Evolutionary conservation across 306 rosid species (phyloP), one percentile per base, ranked within the genome.

Genomic region (Myrica gale): DNA sequence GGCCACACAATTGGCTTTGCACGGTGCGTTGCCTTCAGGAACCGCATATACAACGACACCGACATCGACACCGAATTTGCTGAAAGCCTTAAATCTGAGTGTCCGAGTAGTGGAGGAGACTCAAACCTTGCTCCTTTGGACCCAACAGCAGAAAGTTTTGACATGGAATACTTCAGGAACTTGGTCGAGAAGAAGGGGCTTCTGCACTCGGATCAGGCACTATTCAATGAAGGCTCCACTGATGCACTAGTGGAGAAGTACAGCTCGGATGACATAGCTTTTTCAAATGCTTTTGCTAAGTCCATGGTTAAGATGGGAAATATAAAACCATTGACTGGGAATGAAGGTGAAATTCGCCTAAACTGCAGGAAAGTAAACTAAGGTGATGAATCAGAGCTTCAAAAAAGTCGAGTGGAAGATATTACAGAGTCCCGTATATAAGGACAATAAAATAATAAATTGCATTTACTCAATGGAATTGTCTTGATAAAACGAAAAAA

Each of bases 141-240:
- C 32, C 71, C 46, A 10, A 79, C 89, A 1, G 5, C 85, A 0
- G 72, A 37, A 0, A n/a, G 19, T 0, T 84, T 88, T 26, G 92
- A 85, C 42, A n/a, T 1, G 0, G 45, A 47, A 0, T 88, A 85
- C 58, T 88, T 37, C 21, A 0, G 11, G 3, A 19, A 48, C 17
- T 73, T 84, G 84, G 68, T 77, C 65, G 16, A 77, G 1, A 60
- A 80, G 73, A 79, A 72, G 60, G 92, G 87, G 6, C 46, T 85
- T 75, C 87, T 88, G 37, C 88, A 72, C 74, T 85, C 92, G 5
- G 89, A 88, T 74, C 89, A 85, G 2, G 79, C 55, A 32, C 76
- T 88, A 12, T 84, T 82, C 63, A 77, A 67, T 44, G 57, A 20
- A 52, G 57, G 57, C 57, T 16, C n/a, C 57, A 52, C 57, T 16